Conservation (phyloP, 2,329 filamentous ascomycete genomes). For the Colletotrichum echinochloae region DNA sequence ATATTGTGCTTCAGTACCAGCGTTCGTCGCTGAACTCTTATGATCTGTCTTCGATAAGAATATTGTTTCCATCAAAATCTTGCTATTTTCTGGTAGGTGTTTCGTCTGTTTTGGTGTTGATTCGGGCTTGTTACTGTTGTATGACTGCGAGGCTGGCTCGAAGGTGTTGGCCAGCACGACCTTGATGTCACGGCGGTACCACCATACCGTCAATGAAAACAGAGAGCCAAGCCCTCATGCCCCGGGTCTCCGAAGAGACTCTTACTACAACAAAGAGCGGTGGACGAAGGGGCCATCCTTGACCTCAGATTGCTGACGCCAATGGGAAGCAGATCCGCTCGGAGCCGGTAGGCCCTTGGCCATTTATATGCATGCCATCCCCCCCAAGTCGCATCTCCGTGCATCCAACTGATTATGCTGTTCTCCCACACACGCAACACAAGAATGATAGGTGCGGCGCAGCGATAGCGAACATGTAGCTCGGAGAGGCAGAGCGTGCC, state of each 20-base stretch:
- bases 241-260: neutral
- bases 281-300: neutral
- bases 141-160: neutral
- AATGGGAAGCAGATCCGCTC: neutral
- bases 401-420: neutral
- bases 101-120: neutral
- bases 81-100: neutral
- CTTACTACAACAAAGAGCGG: neutral
- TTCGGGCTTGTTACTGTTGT: neutral
- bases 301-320: conserved; percentile 1
- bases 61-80: neutral
- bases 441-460: neutral
- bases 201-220: neutral
- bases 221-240: neutral
- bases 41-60: neutral
- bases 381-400: neutral
- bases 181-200: neutral
- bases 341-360: neutral
- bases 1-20: neutral
- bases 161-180: neutral
- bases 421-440: neutral
- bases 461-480: neutral
- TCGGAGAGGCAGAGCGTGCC: neutral
- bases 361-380: neutral
- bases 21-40: too few relatives aligned